Evolutionary conservation across 768 basidiomycete species (phyloP), one percentile per base, ranked within the genome.

Genomic region (Kwoniella sp.): DNA sequence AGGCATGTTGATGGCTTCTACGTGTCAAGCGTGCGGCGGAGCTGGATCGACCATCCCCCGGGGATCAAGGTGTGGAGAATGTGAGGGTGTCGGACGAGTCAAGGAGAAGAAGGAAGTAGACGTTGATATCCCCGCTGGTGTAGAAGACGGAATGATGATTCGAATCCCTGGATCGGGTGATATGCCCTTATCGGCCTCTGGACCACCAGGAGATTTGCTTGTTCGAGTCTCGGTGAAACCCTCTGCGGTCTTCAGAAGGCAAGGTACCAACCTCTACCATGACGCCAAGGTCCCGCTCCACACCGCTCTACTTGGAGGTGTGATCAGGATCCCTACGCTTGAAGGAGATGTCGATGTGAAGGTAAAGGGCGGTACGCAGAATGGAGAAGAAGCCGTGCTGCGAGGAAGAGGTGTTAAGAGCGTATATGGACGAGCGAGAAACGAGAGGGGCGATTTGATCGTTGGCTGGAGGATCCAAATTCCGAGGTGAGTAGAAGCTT

Each of bases 1-100:
- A 75, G 96, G 96, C 19, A 98, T 99, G 86, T 90, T 92, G 78
- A 94, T 99, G 92, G 88, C 92, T 24, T 90, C 88, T 65, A 92
- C 92, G 29, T 99, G 96, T 81, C 83, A 84, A 58, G 77, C 85
- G 26, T 99, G 96, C 80, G 83, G 85, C 19, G 96, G 96, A 10
- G 83, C 85, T 27, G 96, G 96, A 25, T 86, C 86, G 47, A 86
- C 85, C 1, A 86, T 96, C 33, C 92, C 92, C 60, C 86, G 86
- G 26, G 87, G 85, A 47, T 85, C 88, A 56, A 85, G 89, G 70
- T 99, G 96, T 77, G 84, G 85, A 12, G 82, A 83, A 55, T 99
- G 96, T 78, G 86, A 83, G 30, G 96, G 96, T 19, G 84, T 91
- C 29, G 96, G 96, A 27, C 90, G 92, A 75, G 87, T 98, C 53